Evolutionary conservation across 2,329 filamentous ascomycete genomes (phyloP), one percentile per base, ranked within the genome.

Genomic region (Tolypocladium pustulatum): DNA sequence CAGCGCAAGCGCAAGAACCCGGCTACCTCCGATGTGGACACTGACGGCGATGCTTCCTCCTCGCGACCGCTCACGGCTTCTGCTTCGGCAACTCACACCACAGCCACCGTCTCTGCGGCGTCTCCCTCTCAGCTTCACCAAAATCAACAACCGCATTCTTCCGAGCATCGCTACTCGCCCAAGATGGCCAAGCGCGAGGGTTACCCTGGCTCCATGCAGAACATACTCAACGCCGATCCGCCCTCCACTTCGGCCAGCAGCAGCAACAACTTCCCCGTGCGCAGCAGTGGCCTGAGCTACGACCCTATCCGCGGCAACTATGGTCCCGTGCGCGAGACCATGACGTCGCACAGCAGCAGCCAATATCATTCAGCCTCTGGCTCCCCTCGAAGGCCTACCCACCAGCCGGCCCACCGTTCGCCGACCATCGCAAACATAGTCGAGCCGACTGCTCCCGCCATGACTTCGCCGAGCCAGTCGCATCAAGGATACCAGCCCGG

Each of bases 401-500:
- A 34, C 49, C 49, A 72, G 54, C 65, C 69, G 54, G 65, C 69
- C 13, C 71, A 68, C 57, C 71, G 67, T 43, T 97, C 93, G 5
- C 92, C 93, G 1, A 93, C 93, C 3, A 96, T 97, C 65, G 88
- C 91, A 7, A 96, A 90, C 73, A 81, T 97, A 59, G 90, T 97
- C 56, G 91, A 96, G 52, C 72, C 71, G 17, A 70, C 73, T 7
- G 72, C 71, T 5, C 70, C 67, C 4, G 46, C 63, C 20, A 66
- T 66, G 54, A 61, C 63, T 20, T 72, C 68, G 52, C 69, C 66
- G 2, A 67, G 63, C 20, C 67, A 69, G 32, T 61, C 71, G 4
- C 69, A 66, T 38, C 63, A 65, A 57, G 59, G 65, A 55, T 64
- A 64, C 56, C 69, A 71, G 40, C 62, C 67, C 22, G 69, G 70